phyloP scores from a whole-genome alignment of 106 monocot genomes.

The Allium cepa region DNA sequence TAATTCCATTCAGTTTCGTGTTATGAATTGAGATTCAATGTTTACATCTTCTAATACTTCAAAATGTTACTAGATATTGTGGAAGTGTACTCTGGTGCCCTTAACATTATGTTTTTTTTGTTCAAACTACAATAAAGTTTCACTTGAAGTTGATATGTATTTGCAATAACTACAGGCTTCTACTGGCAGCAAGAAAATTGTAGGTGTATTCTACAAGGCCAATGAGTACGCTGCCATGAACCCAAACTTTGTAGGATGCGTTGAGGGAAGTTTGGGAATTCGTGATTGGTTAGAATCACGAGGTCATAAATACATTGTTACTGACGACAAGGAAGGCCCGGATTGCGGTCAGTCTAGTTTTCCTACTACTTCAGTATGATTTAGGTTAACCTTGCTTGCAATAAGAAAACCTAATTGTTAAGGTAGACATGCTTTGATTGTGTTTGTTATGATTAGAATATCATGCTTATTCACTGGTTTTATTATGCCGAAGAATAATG shows the following conservation, averaged over 20 bases:
- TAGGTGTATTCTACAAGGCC: conserved; percentile 95
- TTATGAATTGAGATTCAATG: neutral
- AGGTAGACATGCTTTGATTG: no score
- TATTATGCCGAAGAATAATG: no score
- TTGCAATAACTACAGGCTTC: conserved; percentile 44
- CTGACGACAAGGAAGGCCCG: conserved; percentile 96
- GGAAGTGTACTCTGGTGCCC: neutral
- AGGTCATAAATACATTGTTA: conserved; percentile 91
- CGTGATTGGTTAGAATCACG: conserved; percentile 81
- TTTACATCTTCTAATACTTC: neutral
- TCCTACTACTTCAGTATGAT: neutral
- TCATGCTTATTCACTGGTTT: no score
- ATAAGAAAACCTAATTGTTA: no score
- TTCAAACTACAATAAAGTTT: neutral
- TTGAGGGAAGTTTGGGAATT: conserved; percentile 67
- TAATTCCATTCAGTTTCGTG: neutral
- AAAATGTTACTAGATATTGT: neutral
- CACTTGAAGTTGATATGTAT: neutral
- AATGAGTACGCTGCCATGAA: conserved; percentile 79
- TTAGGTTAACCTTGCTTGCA: no score
- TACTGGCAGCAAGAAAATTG: conserved; percentile 85
- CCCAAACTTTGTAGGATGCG: conserved; percentile 86
- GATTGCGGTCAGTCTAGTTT: conserved; percentile 45
- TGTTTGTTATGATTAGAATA: no score
- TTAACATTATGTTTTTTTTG: neutral